Percentiles rank a stretch among this genome's conserved stretches.
These are phyloP conservation scores for Escovopsis sp. DNA, from an alignment of 2,329 filamentous ascomycete species.

Conservation along the genomic window DNA sequence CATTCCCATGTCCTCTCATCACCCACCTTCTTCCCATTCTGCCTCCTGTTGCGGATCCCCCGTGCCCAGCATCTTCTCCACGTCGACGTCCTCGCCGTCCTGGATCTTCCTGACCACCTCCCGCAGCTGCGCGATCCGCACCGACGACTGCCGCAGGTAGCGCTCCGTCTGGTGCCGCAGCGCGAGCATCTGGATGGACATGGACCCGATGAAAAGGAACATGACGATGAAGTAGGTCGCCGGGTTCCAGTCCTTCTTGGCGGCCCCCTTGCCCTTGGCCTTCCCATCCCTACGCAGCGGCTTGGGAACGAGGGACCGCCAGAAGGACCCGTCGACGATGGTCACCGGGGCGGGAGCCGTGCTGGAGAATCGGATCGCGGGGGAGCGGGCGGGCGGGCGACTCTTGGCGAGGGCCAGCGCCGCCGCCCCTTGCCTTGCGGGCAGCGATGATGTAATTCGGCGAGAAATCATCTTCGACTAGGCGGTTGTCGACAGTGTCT, in stretches of 20 bases:
- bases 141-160: conserved; percentile 62
- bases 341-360: conserved; percentile 30
- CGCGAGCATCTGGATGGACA: conserved; percentile 84
- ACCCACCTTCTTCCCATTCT: conserved; percentile 75
- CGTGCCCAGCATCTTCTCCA: conserved; percentile 67
- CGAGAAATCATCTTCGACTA: too few relatives aligned
- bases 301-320: conserved; percentile 56
- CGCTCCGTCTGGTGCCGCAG: conserved; percentile 61
- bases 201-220: conserved; percentile 79
- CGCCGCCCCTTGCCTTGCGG: background rate
- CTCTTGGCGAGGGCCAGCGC: background rate
- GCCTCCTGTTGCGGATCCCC: conserved; percentile 60
- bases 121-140: conserved; percentile 58
- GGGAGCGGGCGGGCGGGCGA: background rate
- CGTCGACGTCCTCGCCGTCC: conserved; percentile 65
- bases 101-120: conserved; percentile 62
- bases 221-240: conserved; percentile 72
- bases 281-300: conserved; percentile 36
- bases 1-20: too few relatives aligned
- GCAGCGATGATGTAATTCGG: background rate
- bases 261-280: conserved; percentile 11
- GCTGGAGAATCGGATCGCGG: conserved; percentile 17
- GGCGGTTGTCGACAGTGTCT: too few relatives aligned
- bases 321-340: conserved; percentile 45
- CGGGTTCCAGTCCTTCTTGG: conserved; percentile 58